Evolutionary conservation across 306 rosid species (phyloP).

Genomic region (Prosopis cineraria): DNA sequence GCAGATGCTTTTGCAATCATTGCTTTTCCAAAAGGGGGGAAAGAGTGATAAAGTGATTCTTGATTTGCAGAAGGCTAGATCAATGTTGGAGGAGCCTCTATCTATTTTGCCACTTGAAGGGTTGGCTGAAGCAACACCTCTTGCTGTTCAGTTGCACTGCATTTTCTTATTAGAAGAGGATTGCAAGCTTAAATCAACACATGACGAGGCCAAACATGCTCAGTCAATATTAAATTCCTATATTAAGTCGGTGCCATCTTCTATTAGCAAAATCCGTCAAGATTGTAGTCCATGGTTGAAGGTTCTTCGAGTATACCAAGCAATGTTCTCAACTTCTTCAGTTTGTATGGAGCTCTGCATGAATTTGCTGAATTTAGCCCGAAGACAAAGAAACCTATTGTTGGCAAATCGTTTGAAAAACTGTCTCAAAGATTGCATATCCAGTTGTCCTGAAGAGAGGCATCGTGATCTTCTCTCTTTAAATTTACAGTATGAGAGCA

Average conservation of each 20-base stretch:
- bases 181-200: constrained; percentile 59
- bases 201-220: constrained; percentile 50
- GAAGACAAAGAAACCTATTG: constrained; percentile 67
- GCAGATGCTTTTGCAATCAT: constrained; percentile 96
- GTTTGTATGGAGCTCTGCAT: constrained; percentile 66
- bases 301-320: constrained; percentile 80
- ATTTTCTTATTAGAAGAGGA: constrained; percentile 77
- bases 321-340: constrained; percentile 65
- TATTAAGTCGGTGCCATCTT: constrained; percentile 58
- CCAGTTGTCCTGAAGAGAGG: constrained; percentile 57
- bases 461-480: constrained; percentile 52
- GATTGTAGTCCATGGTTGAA: constrained; percentile 91
- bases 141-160: constrained; percentile 82
- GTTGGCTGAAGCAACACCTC: constrained; percentile 80
- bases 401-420: constrained; percentile 73
- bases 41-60: constrained; percentile 59
- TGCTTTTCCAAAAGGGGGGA: constrained; percentile 74
- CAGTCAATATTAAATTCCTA: constrained; percentile 61
- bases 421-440: constrained; percentile 57
- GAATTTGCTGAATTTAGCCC: constrained; percentile 78
- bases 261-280: constrained; percentile 67
- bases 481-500: constrained; percentile 79
- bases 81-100: constrained; percentile 81
- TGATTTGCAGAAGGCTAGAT: constrained; percentile 85
- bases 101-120: constrained; percentile 88